phyloP scores from a whole-genome alignment of 2,329 filamentous ascomycete species.

The Rhynchosporium graminicola region DNA sequence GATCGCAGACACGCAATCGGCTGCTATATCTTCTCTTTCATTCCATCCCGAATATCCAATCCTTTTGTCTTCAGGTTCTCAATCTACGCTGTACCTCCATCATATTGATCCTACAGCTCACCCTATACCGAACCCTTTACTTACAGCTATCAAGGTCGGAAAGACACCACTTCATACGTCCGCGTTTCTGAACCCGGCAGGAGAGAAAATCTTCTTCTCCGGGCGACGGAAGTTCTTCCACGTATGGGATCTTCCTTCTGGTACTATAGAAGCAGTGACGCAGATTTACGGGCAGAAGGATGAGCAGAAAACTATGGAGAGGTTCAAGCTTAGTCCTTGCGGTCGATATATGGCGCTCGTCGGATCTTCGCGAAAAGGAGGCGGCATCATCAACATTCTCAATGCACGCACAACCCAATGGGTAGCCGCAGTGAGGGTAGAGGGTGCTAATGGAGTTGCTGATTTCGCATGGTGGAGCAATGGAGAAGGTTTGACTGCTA shows the following conservation, averaged over 20 bases:
- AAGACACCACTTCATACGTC: conserved; percentile 82
- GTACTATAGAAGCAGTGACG: conserved; percentile 79
- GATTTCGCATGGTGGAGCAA: conserved; percentile 94
- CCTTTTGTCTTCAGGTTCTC: conserved; percentile 83
- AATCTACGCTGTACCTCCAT: conserved; percentile 84
- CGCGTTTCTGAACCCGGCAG: conserved; percentile 71
- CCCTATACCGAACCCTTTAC: conserved; percentile 79
- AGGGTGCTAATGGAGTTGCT: conserved; percentile 79
- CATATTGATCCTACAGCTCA: conserved; percentile 77
- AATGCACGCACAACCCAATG: conserved; percentile 82
- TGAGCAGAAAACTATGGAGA: conserved; percentile 89
- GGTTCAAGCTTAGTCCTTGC: conserved; percentile 83
- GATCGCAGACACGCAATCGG: conserved; percentile 75
- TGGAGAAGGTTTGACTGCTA: conserved; percentile 77
- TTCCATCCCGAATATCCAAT: conserved; percentile 91
- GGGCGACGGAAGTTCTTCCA: conserved; percentile 91
- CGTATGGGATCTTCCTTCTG: conserved; percentile 84
- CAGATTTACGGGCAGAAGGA: conserved; percentile 73
- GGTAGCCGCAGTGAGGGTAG: conserved; percentile 78
- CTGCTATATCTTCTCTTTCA: conserved; percentile 76
- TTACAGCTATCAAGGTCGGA: conserved; percentile 87
- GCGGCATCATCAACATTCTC: conserved; percentile 84
- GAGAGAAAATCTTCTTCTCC: conserved; percentile 82
- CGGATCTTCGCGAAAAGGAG: conserved; percentile 78
- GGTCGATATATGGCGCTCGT: conserved; percentile 83